Percentiles rank a stretch among this genome's conserved stretches.
Conservation (phyloP, 2,329 filamentous ascomycete genomes). For the Juglanconis sp. region DNA sequence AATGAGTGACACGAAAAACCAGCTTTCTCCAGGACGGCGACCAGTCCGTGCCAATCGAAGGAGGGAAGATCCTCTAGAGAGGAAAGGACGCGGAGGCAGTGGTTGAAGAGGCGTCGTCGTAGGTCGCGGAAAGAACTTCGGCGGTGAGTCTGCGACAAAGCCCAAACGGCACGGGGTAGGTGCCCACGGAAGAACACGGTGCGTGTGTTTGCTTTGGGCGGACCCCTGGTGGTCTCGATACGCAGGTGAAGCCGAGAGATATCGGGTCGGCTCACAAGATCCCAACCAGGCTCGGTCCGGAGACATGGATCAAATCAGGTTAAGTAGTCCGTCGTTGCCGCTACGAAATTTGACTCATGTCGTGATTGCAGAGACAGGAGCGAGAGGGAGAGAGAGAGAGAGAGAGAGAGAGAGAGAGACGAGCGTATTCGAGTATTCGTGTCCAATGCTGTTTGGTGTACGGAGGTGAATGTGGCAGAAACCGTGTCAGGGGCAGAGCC, state of each 20-base stretch:
- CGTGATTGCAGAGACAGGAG: not conserved
- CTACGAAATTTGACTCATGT: not conserved
- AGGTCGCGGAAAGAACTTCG: not conserved
- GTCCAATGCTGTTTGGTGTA: not conserved
- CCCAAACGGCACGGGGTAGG: slow-evolving; percentile 4
- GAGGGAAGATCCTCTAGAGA: not conserved
- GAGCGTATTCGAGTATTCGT: not conserved
- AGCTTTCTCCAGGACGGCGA: slow-evolving; percentile 2
- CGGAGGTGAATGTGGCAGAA: not conserved
- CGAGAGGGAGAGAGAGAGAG: not conserved
- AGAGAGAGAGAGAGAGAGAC: not conserved
- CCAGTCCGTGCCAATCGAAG: not conserved
- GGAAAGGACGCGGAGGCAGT: not conserved
- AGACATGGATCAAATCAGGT: not conserved
- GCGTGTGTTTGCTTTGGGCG: not conserved
- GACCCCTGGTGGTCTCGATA: not conserved
- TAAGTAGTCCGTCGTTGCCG: not conserved
- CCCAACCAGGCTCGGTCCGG: not conserved
- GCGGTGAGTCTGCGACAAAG: slow-evolving; percentile 6
- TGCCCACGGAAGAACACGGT: not conserved
- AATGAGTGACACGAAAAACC: slow-evolving; percentile 17
- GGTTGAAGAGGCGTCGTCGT: not conserved
- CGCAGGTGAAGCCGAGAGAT: not conserved
- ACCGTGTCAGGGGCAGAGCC: not conserved
- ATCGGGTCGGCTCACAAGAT: not conserved